Base-by-base conservation (phyloP, 2,329 filamentous ascomycete species). In the Fusarium chaquense region DNA sequence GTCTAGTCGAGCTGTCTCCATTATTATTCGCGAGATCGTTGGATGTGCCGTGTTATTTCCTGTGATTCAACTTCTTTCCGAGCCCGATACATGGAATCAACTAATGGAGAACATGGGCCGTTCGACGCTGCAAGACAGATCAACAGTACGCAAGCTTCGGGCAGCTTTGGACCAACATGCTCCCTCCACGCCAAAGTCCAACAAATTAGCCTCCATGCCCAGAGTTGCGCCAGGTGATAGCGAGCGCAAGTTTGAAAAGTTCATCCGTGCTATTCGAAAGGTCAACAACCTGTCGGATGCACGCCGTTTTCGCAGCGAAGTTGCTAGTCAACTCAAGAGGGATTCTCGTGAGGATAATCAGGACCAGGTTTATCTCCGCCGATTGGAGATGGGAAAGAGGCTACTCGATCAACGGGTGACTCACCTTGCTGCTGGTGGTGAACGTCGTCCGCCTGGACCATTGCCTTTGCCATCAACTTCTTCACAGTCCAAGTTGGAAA, bases 61-160 rank as follows among this genome's bases (percentile, higher is more conserved):
- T 1, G 83, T 97, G 24, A 85, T 98, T 76, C 89, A 91, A 73
- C 83, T 94, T 66, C 83, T 99, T 20, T 89, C 93, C 7, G 95
- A 99, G 73, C 94, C 97, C 2, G 97, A 99, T 81, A 97, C 92
- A 11, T 99, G 95, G 95, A 98, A 99, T 75, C 94, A 98, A 78
- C 81, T 97, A 63, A 93, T 98, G 86, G 95, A 98, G 79, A 94
- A 91, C 58, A 93, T 91, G 79, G 92, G 94, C 20, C 90, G 93
- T 51, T 91, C 91, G 28, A 91, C 97, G 83, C 85, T 99, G 43
- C 96, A 98, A 79, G 97, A 99, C 78, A 89, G 97, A 38, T 98
- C 97, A 68, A 98, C 94, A 0, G 95, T 99, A 40, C 90, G 93
- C 59, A 97, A 94, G 78, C 87, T 99, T 56, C 90, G 96, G 58